Percentiles rank a stretch among this genome's conserved stretches.
Evolutionary conservation across 768 basidiomycete genomes (phyloP).

Genomic region (Termitomyces heimii): DNA sequence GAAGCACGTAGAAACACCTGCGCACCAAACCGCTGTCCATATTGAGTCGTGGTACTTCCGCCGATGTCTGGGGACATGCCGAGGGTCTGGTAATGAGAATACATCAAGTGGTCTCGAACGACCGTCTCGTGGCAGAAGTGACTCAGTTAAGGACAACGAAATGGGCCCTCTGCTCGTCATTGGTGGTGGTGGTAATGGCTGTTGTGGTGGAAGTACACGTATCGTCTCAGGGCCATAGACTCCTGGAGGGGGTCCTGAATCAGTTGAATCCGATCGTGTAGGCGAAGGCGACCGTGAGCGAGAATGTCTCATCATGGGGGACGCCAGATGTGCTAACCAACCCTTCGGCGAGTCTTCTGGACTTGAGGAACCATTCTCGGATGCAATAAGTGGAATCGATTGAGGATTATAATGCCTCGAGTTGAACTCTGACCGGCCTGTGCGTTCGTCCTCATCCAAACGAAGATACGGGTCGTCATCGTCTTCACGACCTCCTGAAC

Average conservation of each 20-base stretch:
- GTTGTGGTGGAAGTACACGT: conserved; percentile 22
- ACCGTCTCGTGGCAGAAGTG: conserved; percentile 72
- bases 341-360: conserved; percentile 38
- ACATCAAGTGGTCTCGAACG: conserved; percentile 56
- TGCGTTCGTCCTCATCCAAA: conserved; percentile 58
- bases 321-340: conserved; percentile 75
- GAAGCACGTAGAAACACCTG: conserved; percentile 52
- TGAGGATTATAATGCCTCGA: conserved; percentile 25
- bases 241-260: conserved; percentile 40
- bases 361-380: conserved; percentile 26
- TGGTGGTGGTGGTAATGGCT: conserved; percentile 37
- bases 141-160: conserved; percentile 73
- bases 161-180: conserved; percentile 30
- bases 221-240: conserved; percentile 27
- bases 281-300: conserved; percentile 31
- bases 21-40: conserved; percentile 67
- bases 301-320: conserved; percentile 44
- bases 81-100: conserved; percentile 75
- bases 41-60: conserved; percentile 70
- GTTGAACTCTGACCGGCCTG: conserved; percentile 23
- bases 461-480: conserved; percentile 76
- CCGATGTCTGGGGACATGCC: conserved; percentile 54
- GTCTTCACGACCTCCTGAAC: conserved; percentile 32
- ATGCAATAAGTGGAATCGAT: conserved; percentile 30
- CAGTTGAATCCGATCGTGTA: conserved; percentile 32